A percentile compares a stretch with the other conserved stretches of the same genome.
Evolutionary conservation across 1,139 yeast genomes (phyloP).

Genomic region (Taphrina populina): DNA sequence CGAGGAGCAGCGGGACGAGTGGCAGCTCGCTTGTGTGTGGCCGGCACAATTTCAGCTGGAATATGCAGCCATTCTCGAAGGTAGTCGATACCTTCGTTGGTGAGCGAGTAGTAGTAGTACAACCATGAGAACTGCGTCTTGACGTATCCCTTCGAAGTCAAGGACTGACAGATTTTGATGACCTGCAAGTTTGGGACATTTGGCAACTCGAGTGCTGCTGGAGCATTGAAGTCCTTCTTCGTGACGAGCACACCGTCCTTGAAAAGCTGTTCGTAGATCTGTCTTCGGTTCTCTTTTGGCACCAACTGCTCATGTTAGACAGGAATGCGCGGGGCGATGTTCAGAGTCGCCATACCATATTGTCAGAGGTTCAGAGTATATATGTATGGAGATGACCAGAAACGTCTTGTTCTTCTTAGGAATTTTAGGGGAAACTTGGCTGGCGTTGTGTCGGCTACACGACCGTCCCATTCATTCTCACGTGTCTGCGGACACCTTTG

Average conservation of each 20-base stretch:
- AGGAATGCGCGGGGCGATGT: too few relatives aligned
- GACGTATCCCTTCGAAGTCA: conserved; percentile 98
- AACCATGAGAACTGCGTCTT: conserved; percentile 99
- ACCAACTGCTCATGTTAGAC: conserved; percentile 19
- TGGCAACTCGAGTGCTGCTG: conserved; percentile 79
- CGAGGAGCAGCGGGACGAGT: conserved; percentile 39
- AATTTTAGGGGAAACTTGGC: too few relatives aligned
- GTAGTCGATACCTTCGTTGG: conserved; percentile 99
- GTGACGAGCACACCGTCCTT: conserved; percentile 37
- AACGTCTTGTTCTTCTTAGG: too few relatives aligned
- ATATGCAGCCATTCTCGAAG: conserved; percentile 97
- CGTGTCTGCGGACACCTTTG: too few relatives aligned
- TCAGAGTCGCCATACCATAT: too few relatives aligned
- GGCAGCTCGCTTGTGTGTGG: conserved; percentile 93
- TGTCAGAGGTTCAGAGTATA: too few relatives aligned
- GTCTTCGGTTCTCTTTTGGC: conserved; percentile 37
- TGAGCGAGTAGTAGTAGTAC: conserved; percentile 99
- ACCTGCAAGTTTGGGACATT: conserved; percentile 70
- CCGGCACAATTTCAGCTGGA: conserved; percentile 98
- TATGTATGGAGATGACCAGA: too few relatives aligned
- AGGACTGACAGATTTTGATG: conserved; percentile 98
- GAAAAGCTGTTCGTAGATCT: conserved; percentile 36
- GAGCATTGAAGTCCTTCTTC: conserved; percentile 76
- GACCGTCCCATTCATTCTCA: too few relatives aligned
- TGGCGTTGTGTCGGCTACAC: too few relatives aligned